Evolutionary conservation across 2,329 filamentous ascomycete genomes (phyloP).

Genomic region (Penicillium expansum): DNA sequence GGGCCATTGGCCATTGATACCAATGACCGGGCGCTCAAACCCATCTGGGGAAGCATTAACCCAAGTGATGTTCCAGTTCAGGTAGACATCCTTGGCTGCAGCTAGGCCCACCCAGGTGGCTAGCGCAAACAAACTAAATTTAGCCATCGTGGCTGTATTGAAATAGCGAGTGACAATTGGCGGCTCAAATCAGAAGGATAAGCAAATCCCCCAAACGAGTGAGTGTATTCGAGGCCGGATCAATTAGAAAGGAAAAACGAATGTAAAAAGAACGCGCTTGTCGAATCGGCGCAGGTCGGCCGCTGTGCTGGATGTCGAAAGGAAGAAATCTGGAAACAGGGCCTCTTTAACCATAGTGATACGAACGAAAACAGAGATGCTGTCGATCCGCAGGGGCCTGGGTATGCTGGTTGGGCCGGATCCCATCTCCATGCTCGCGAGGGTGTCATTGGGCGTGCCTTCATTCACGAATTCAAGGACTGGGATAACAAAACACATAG

Average conservation of each 20-base stretch:
- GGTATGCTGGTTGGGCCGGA: slow-evolving; percentile 11
- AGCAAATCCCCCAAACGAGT: slow-evolving; percentile 14
- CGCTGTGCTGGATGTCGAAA: slow-evolving; percentile 6
- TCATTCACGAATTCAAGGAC: slow-evolving; percentile 10
- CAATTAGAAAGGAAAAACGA: slow-evolving; percentile 10
- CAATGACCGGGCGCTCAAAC: slow-evolving; percentile 63
- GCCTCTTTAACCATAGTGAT: slow-evolving; percentile 17
- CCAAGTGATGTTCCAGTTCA: slow-evolving; percentile 65
- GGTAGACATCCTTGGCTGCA: slow-evolving; percentile 24
- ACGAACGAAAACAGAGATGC: neutral
- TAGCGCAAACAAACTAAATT: slow-evolving; percentile 18
- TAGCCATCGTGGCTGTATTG: slow-evolving; percentile 16
- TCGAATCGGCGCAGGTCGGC: slow-evolving; percentile 17
- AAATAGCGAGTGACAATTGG: slow-evolving; percentile 16
- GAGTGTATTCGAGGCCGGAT: slow-evolving; percentile 7
- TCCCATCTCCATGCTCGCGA: neutral
- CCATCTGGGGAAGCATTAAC: slow-evolving; percentile 71
- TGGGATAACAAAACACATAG: slow-evolving; percentile 1
- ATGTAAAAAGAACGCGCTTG: slow-evolving; percentile 7
- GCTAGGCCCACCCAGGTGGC: slow-evolving; percentile 19
- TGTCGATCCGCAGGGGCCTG: slow-evolving; percentile 20
- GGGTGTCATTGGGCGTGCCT: slow-evolving; percentile 10
- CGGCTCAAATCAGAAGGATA: slow-evolving; percentile 12
- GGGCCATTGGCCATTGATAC: slow-evolving; percentile 75
- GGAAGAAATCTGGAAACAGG: neutral